Evolutionary conservation across 2,329 filamentous ascomycete genomes (phyloP), one percentile per base, ranked within the genome.

Genomic region (Epichloe gansuensis): DNA sequence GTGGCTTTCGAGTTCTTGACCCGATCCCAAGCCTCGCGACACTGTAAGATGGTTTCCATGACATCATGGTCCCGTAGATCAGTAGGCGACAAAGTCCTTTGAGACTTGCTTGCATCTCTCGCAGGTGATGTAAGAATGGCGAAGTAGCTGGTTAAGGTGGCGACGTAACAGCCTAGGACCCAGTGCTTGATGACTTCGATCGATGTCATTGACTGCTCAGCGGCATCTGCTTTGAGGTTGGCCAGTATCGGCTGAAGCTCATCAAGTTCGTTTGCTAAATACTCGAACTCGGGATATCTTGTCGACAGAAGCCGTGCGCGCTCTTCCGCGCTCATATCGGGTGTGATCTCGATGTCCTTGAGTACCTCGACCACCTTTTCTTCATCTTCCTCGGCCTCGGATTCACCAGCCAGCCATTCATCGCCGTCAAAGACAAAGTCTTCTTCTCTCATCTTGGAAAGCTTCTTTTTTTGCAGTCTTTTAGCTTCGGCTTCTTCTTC

Each of bases 351-450:
- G 42, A 90, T 64, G 60, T 94, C 85, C 49, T 89, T 87, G 46
- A 97, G 74, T n/a, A 90, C 80, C 65, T 97, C 89, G 3, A 84
- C 93, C 12, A 95, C 80, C n/a, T 84, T 77, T 15, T 81, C 78
- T 57, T 71, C 73, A 53, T 73, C 72, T 36, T 74, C 72, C 2
- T 74, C 72, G 1, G 71, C 71, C 23, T 74, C 72, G 15, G 73
- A 73, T 3, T 74, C 76, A 15, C 75, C 71, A 27, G 77, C 80
- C 39, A 84, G 66, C 93, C 91, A 97, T 59, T 94, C 89, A 42
- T 81, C 78, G 62, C 94, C 87, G 60, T 97, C 89, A 58, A 97
- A 94, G 8, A 89, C 84, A 63, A 96, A 98, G 64, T 98, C 93
- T 40, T 86, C 85, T 59, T 94, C 90, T 5, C 82, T 80, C 87